Evolutionary conservation across 768 basidiomycete genomes (phyloP), one percentile per base, ranked within the genome.

Genomic region (Pleurotus sapidus): DNA sequence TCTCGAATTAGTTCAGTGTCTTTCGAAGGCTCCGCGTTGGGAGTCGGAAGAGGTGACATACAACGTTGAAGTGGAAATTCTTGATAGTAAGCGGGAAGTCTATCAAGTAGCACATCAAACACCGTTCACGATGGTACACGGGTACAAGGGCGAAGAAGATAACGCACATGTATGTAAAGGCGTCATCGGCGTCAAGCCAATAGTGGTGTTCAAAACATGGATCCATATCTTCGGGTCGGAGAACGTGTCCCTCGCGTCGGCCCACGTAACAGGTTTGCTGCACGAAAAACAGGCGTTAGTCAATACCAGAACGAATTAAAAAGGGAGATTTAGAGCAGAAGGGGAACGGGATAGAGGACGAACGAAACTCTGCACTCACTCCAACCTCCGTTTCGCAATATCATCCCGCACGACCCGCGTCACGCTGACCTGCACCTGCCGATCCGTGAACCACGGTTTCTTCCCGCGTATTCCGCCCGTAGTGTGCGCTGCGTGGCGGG

Each of bases 51-150:
- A 27, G 15, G 9, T 4, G 11, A 42, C 34, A 17, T 30, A 54
- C 51, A 14, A 54, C 51, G 39, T 54, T 54, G 51, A 54, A 54
- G 15, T 54, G 39, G 23, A 54, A 54, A 39, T 54, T 54, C 51
- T 54, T 54, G 39, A 54, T 54, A 39, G 51, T 54, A 3, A 54
- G 25, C 3, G 51, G 51, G 17, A 54, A 54, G 7, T 54, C 51
- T 54, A 3, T 20, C n/a, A 6, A 40, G 18, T 20, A 30, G 2
- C 3, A 4, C 3, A 43, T 20, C 2, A 43, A 14, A n/a, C 42
- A 43, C 42, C 20, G 20, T 20, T 20, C 0, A 3, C 5, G n/a
- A n/a, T n/a, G n/a, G n/a, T n/a, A n/a, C 0, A 3, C 5, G 30
- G 8, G 1, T 1, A 11, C 8, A 7, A 11, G 11, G 8, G 30